These are phyloP conservation scores for Echites panduratus DNA, from an alignment of 257 asterid species.

Conservation along the genomic window DNA sequence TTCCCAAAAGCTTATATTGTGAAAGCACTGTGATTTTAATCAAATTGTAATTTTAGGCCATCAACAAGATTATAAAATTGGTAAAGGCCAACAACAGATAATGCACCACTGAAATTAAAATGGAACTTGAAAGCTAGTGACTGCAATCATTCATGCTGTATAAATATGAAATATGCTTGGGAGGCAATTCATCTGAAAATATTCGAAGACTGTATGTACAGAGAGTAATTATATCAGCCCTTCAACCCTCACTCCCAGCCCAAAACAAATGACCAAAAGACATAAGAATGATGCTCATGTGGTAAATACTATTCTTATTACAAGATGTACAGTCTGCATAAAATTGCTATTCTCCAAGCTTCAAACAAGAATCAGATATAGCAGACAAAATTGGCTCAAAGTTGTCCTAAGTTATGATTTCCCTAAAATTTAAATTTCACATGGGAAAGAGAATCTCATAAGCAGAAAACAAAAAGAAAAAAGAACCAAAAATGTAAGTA, in stretches of 20 bases:
- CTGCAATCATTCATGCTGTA: not conserved
- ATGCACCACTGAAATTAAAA: not conserved
- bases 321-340: constrained; percentile 3
- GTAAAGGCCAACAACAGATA: not conserved
- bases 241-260: not conserved
- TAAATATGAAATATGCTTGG: not conserved
- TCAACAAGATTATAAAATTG: too few species aligned
- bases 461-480: not conserved
- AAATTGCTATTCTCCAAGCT: constrained; percentile 1
- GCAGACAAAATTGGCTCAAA: constrained; percentile 5
- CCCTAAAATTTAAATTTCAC: not conserved
- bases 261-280: not conserved
- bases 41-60: too few species aligned
- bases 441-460: not conserved
- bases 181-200: not conserved
- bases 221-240: not conserved
- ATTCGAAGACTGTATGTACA: not conserved
- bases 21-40: too few species aligned
- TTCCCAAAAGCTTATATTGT: too few species aligned
- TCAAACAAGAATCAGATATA: not conserved
- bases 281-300: not conserved
- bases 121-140: not conserved
- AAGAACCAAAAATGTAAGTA: not conserved
- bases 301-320: not conserved
- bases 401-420: not conserved